Evolutionary conservation across 345 rosid genomes (phyloP).

Genomic region (Brassica cretica): DNA sequence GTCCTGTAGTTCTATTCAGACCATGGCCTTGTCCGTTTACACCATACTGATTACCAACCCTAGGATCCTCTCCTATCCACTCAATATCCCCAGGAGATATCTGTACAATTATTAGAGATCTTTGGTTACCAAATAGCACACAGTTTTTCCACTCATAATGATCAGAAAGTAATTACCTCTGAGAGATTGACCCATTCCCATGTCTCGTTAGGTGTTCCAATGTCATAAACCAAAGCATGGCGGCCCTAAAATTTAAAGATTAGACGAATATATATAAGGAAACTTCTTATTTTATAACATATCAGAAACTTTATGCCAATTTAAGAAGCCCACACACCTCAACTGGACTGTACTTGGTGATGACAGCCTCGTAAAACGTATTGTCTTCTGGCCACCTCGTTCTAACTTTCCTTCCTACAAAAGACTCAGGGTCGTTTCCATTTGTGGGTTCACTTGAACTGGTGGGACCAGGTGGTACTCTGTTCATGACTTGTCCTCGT

Average conservation of each 20-base stretch:
- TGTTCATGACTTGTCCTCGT: slow-evolving; percentile 59
- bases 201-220: slow-evolving; percentile 66
- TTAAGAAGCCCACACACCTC: slow-evolving; percentile 49
- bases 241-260: slow-evolving; percentile 51
- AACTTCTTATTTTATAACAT: background rate
- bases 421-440: slow-evolving; percentile 48
- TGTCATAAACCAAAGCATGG: slow-evolving; percentile 88
- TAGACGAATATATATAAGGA: background rate
- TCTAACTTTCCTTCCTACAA: slow-evolving; percentile 71
- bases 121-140: background rate
- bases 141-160: background rate
- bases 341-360: slow-evolving; percentile 59
- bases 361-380: slow-evolving; percentile 85
- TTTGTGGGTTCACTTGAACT: slow-evolving; percentile 50
- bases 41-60: slow-evolving; percentile 53
- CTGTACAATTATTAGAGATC: slow-evolving; percentile 37
- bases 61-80: slow-evolving; percentile 73
- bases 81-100: slow-evolving; percentile 81
- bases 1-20: slow-evolving; percentile 52
- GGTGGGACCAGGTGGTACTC: slow-evolving; percentile 54
- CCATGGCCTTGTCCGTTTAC: slow-evolving; percentile 45
- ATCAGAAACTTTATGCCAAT: slow-evolving; percentile 16
- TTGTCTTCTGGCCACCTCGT: slow-evolving; percentile 96
- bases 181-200: slow-evolving; percentile 96
- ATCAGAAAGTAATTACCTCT: slow-evolving; percentile 52